Base-by-base conservation (phyloP, 192 early-diverging fungal species). In the Dimargaris verticillata region DNA sequence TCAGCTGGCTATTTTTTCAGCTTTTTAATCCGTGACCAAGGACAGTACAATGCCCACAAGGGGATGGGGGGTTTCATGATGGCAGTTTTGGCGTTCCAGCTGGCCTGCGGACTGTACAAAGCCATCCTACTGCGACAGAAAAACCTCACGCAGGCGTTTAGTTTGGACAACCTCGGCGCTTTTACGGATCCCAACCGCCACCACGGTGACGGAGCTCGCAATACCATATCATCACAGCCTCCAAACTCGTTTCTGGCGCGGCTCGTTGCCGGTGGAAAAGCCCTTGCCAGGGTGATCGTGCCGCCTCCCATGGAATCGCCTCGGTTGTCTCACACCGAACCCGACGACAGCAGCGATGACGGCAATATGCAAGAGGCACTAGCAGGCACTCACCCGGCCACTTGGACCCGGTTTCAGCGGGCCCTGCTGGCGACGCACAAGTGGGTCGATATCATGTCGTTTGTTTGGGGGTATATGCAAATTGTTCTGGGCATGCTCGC, bases 31-130 rank as follows among this genome's bases (percentile, higher is more conserved):
- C 57, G 20, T 20, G 42, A 28, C 22, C 33, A 43, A 3, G 17
- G n/a, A 11, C 17, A 14, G 15, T 59, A 59, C 18, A 59, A 41
- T 41, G 29, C 57, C 38, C 57, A 43, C 57, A 59, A 59, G 28
- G 57, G 57, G 3, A 25, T 59, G 26, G 57, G 57, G 13, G n/a
- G 42, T 59, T 59, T 59, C 41, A 59, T 59, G 57, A 18, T 59
- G 43, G 15, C 18, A 11, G 28, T 33, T 7, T 18, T 59, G 29
- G 29, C 42, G 20, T 13, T 41, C 0, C 57, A 59, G 28, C 20
- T 59, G 28, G 41, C 0, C 18, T 59, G 57, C 43, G 41, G 57
- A 22, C 20, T 43, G 5, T 59, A 43, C n/a, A 43, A 41, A 17
- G 12, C 43, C 5, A 20, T 59, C 26, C 43, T 41, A 6, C 57